Conservation (phyloP, 176 grass and related monocot species). For the Bothriochloa decipiens region DNA sequence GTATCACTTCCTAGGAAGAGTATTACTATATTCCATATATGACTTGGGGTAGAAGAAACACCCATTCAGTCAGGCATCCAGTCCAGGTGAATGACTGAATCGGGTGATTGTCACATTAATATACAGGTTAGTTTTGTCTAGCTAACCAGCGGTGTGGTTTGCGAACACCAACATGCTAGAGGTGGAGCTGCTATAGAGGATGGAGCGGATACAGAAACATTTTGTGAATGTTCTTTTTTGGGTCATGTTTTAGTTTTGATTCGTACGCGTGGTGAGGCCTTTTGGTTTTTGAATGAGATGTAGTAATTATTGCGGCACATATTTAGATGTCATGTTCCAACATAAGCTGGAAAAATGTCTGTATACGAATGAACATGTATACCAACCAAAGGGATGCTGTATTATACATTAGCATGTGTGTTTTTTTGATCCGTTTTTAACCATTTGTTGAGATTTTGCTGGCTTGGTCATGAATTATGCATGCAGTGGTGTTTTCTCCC, state of each 20-base stretch:
- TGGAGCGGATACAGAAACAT: conserved; percentile 54
- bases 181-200: conserved; percentile 54
- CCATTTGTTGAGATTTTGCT: conserved; percentile 41
- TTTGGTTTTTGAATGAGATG: conserved; percentile 64
- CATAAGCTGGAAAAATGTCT: conserved; percentile 59
- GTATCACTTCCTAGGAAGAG: conserved; percentile 62
- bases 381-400: conserved; percentile 60
- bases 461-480: conserved; percentile 42
- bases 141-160: conserved; percentile 69
- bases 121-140: conserved; percentile 73
- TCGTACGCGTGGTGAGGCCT: conserved; percentile 52
- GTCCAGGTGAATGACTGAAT: conserved; percentile 51
- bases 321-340: conserved; percentile 62
- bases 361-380: conserved; percentile 57
- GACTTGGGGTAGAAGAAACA: conserved; percentile 54
- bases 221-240: conserved; percentile 55
- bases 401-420: conserved; percentile 56
- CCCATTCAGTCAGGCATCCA: conserved; percentile 50
- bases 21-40: conserved; percentile 55
- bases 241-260: conserved; percentile 57
- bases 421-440: conserved; percentile 46
- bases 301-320: conserved; percentile 66
- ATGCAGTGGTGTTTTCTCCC: neutral
- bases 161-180: conserved; percentile 57
- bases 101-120: conserved; percentile 65